Conservation (phyloP, 2,329 filamentous ascomycete species). For the Coniella lustricola region DNA sequence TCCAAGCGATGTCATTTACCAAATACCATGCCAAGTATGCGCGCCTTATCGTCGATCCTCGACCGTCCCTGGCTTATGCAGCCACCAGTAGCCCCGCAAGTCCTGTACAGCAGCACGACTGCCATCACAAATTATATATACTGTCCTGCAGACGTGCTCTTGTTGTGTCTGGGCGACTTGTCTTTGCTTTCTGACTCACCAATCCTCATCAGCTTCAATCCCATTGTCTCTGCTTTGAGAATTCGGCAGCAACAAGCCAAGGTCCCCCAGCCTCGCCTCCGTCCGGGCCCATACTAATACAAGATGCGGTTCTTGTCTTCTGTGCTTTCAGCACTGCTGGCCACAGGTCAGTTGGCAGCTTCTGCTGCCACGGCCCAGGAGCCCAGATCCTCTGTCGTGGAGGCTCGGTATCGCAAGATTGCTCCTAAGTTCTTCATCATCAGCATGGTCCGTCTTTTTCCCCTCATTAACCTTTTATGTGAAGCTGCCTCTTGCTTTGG, state of each 20-base stretch:
- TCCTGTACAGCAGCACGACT: neutral
- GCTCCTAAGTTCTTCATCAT: conserved; percentile 56
- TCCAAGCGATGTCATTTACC: neutral
- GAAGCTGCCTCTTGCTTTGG: neutral
- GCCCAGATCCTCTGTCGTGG: neutral
- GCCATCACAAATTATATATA: neutral
- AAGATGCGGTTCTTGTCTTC: conserved; percentile 11
- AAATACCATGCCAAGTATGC: neutral
- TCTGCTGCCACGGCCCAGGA: conserved; percentile 7
- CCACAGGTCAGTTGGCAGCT: conserved; percentile 6
- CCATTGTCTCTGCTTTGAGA: neutral
- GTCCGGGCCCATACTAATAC: neutral
- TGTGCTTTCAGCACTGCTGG: conserved; percentile 11
- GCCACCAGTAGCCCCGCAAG: neutral
- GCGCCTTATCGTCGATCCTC: neutral
- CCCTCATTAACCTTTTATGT: neutral
- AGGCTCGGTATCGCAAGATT: conserved; percentile 25
- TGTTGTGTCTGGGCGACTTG: neutral
- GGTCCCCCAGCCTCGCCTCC: neutral
- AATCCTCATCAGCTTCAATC: neutral
- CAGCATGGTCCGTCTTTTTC: conserved; percentile 43
- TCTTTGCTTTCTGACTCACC: neutral
- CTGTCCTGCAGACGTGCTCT: neutral
- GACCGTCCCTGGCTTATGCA: neutral
- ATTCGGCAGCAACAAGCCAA: too few relatives aligned